These are phyloP conservation scores for Trypanosoma cruzi DNA, from an alignment of 208 protist genomes.

Conservation along the genomic window DNA sequence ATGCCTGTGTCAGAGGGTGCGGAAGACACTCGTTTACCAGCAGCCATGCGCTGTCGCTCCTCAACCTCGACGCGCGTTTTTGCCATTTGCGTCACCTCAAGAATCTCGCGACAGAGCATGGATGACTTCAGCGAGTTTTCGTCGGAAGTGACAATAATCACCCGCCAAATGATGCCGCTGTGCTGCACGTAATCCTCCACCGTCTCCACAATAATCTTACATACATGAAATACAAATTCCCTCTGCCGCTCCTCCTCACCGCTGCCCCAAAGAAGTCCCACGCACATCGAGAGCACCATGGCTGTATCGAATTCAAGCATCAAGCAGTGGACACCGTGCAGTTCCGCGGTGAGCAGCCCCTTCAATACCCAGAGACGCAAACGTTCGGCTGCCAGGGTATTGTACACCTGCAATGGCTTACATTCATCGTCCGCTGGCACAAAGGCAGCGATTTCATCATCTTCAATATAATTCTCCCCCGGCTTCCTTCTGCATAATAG, in stretches of 20 bases:
- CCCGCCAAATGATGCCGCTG: constrained; percentile 83
- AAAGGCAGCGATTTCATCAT: constrained; percentile 52
- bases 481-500: constrained; percentile 52
- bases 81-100: constrained; percentile 41
- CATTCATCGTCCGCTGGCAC: constrained; percentile 52
- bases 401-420: constrained; percentile 59
- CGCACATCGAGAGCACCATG: constrained; percentile 64
- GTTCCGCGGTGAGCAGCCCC: constrained; percentile 72
- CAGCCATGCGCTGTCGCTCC: constrained; percentile 28
- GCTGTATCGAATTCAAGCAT: constrained; percentile 77
- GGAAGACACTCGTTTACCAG: background rate
- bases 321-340: constrained; percentile 60
- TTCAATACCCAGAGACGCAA: constrained; percentile 83
- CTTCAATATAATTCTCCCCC: constrained; percentile 35
- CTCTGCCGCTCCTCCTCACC: constrained; percentile 41
- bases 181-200: constrained; percentile 88
- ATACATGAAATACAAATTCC: constrained; percentile 74
- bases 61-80: constrained; percentile 49
- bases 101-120: constrained; percentile 42
- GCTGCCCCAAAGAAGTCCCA: constrained; percentile 62
- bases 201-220: constrained; percentile 85
- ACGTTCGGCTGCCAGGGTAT: constrained; percentile 67
- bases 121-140: constrained; percentile 23
- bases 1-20: constrained; percentile 19
- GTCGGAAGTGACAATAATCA: constrained; percentile 59